Percentiles rank a stretch among this genome's conserved stretches.
Evolutionary conservation across 2,329 filamentous ascomycete genomes (phyloP).

Genomic region (Scedosporium boydii): DNA sequence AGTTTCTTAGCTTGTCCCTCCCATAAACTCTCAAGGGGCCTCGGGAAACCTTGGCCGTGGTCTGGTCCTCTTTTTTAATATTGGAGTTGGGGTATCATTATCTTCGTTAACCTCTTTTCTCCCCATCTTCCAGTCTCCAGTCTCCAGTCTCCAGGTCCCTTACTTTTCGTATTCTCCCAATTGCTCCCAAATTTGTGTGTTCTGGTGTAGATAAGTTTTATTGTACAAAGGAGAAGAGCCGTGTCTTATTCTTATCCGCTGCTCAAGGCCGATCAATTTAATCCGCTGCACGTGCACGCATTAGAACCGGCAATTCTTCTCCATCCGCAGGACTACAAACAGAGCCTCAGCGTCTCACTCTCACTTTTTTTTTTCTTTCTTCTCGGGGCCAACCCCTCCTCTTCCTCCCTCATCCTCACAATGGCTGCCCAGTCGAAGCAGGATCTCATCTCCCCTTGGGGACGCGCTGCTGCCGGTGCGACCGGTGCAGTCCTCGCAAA

Average conservation of each 20-base stretch:
- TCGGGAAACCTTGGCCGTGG: background rate
- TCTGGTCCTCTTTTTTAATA: background rate
- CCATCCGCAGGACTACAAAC: background rate
- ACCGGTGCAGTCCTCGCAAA: slow-evolving; percentile 92
- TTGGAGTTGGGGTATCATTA: background rate
- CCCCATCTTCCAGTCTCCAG: background rate
- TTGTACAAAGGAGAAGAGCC: background rate
- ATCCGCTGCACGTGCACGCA: background rate
- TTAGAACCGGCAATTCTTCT: background rate
- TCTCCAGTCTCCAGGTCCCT: background rate
- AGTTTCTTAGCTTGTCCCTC: background rate
- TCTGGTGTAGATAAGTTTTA: background rate
- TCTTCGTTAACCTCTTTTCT: background rate
- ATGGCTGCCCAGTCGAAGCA: slow-evolving; percentile 56
- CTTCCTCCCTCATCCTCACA: background rate
- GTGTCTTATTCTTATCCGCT: background rate
- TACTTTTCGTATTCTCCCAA: background rate
- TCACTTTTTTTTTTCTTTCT: background rate
- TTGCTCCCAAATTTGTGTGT: background rate
- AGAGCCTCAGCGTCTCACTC: background rate
- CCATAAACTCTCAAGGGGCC: background rate
- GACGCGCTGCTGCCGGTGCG: slow-evolving; percentile 82
- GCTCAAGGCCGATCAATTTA: background rate
- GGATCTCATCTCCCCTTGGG: slow-evolving; percentile 75
- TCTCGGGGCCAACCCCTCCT: background rate